Conservation (phyloP, 1,284 basidiomycete genomes). For the Farysia itapuensis region DNA sequence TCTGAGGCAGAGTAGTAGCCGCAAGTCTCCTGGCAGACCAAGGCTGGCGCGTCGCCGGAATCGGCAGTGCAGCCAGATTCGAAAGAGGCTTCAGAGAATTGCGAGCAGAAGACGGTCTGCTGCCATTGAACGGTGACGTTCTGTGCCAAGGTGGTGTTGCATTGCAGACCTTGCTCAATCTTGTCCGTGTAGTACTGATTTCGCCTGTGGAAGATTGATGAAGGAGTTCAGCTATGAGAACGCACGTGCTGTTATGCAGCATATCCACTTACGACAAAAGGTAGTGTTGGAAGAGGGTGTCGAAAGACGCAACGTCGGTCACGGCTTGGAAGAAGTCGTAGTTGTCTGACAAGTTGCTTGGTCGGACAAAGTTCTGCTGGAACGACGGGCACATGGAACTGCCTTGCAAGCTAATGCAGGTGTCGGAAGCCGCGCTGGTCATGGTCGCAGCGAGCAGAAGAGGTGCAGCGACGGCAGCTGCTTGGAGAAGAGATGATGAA, state of each 20-base stretch:
- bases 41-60: slow-evolving; percentile 22
- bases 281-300: slow-evolving; percentile 60
- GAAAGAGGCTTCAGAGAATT: slow-evolving; percentile 49
- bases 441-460: slow-evolving; percentile 13
- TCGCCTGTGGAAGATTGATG: slow-evolving; percentile 6
- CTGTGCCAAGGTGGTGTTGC: slow-evolving; percentile 40
- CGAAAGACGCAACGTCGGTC: slow-evolving; percentile 60
- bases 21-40: slow-evolving; percentile 56
- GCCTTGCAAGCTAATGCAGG: slow-evolving; percentile 43
- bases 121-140: slow-evolving; percentile 52
- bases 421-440: slow-evolving; percentile 23
- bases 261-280: slow-evolving; percentile 46
- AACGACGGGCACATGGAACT: slow-evolving; percentile 46
- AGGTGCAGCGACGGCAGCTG: slow-evolving; percentile 22
- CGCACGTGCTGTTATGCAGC: neutral
- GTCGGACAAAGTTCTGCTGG: slow-evolving; percentile 55
- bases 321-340: slow-evolving; percentile 60
- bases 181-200: slow-evolving; percentile 54
- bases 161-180: slow-evolving; percentile 39
- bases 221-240: neutral
- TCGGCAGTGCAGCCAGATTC: slow-evolving; percentile 43
- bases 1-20: slow-evolving; percentile 38
- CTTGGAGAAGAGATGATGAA: slow-evolving; percentile 18
- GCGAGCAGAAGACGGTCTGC: slow-evolving; percentile 50
- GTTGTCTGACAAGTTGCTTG: slow-evolving; percentile 58